A percentile compares a stretch with the other conserved stretches of the same genome.
Conservation (phyloP, 352 stramenopile species). For the Globisporangium abappressorium region DNA sequence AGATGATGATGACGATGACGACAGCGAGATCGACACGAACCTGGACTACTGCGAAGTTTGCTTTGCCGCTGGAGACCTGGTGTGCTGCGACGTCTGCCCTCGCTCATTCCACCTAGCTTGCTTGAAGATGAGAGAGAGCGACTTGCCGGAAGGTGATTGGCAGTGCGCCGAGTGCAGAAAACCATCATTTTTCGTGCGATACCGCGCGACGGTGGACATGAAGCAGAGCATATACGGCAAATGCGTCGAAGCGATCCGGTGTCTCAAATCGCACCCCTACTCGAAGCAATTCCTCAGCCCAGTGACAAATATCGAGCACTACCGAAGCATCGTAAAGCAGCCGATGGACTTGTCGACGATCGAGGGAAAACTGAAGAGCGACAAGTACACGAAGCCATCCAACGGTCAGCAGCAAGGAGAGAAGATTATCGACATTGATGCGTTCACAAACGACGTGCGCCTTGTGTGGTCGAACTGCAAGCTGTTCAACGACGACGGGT, state of each 20-base stretch:
- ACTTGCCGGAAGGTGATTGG: slow-evolving; percentile 80
- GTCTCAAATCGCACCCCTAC: slow-evolving; percentile 72
- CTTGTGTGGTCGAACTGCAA: slow-evolving; percentile 85
- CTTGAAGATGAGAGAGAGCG: slow-evolving; percentile 61
- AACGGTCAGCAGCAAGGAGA: slow-evolving; percentile 18
- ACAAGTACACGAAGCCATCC: slow-evolving; percentile 44
- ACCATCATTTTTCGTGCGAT: slow-evolving; percentile 61
- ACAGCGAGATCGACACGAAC: slow-evolving; percentile 75
- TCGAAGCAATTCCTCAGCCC: slow-evolving; percentile 73
- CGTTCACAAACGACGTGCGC: slow-evolving; percentile 74
- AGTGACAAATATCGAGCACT: slow-evolving; percentile 75
- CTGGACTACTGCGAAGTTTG: slow-evolving; percentile 88
- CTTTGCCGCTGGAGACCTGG: slow-evolving; percentile 69
- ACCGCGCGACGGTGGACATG: slow-evolving; percentile 38
- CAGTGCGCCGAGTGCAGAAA: slow-evolving; percentile 77
- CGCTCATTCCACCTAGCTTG: slow-evolving; percentile 91
- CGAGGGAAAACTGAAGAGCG: slow-evolving; percentile 53
- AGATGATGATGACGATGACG: slow-evolving; percentile 25
- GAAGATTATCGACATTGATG: slow-evolving; percentile 42
- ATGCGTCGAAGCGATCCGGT: slow-evolving; percentile 66
- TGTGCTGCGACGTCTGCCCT: slow-evolving; percentile 91
- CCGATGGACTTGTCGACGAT: slow-evolving; percentile 83
- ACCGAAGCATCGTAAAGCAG: slow-evolving; percentile 72
- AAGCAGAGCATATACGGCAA: slow-evolving; percentile 59
- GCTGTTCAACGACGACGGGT: slow-evolving; percentile 82